Conservation (phyloP, 371 early-diverging fungal genomes). For the Rhizopus microsporus region DNA sequence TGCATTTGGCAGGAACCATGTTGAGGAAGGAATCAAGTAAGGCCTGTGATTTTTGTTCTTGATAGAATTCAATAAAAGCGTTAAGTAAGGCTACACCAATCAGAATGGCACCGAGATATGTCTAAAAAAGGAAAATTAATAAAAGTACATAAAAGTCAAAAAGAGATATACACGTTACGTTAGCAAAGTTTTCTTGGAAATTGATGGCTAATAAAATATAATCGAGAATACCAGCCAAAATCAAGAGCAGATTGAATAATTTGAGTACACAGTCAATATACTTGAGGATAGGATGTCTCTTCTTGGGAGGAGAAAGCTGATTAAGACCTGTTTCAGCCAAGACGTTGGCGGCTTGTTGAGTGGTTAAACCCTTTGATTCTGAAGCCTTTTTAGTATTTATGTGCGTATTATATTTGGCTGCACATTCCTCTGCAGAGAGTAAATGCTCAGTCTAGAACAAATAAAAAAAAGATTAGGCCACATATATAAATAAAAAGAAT, state of each 20-base stretch:
- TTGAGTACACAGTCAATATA: slow-evolving; percentile 73
- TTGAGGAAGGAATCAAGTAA: slow-evolving; percentile 88
- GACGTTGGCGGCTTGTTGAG: slow-evolving; percentile 61
- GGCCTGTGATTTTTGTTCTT: slow-evolving; percentile 83
- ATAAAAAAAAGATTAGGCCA: background rate
- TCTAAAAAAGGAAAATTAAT: slow-evolving; percentile 42
- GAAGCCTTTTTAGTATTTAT: slow-evolving; percentile 62
- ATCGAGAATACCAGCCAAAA: slow-evolving; percentile 79
- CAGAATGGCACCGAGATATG: slow-evolving; percentile 88
- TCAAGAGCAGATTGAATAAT: slow-evolving; percentile 86
- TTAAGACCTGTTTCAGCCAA: slow-evolving; percentile 80
- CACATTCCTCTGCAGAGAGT: slow-evolving; percentile 67
- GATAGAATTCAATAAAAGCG: slow-evolving; percentile 90
- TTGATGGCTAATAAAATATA: slow-evolving; percentile 81
- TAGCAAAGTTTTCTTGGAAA: slow-evolving; percentile 62
- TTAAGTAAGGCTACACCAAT: slow-evolving; percentile 88
- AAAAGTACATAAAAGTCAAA: background rate
- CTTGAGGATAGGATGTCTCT: slow-evolving; percentile 66
- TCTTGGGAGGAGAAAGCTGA: slow-evolving; percentile 84
- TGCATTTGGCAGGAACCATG: slow-evolving; percentile 84
- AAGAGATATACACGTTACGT: slow-evolving; percentile 49
- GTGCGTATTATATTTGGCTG: slow-evolving; percentile 53
- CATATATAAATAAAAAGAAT: background rate
- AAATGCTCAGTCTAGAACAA: slow-evolving; percentile 69
- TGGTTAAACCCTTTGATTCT: slow-evolving; percentile 71